Percentiles rank a stretch among this genome's conserved stretches.
phyloP scores from a whole-genome alignment of 75 land plant species.

The Pseudotsuga menziesii region DNA sequence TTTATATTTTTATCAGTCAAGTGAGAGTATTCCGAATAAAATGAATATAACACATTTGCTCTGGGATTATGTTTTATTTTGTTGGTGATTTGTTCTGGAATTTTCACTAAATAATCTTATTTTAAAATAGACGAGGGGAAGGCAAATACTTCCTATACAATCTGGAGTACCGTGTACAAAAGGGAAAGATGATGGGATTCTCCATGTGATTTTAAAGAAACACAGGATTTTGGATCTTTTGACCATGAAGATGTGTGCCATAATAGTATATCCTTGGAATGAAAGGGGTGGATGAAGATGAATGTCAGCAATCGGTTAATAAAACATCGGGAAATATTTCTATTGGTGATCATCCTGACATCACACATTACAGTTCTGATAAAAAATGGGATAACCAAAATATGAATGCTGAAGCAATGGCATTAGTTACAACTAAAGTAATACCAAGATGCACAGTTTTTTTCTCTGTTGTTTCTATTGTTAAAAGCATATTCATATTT shows the following conservation, averaged over 20 bases:
- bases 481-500: neutral
- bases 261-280: neutral
- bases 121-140: conserved; percentile 8
- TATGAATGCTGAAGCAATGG: conserved; percentile 4
- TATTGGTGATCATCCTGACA: conserved; percentile 15
- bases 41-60: no score
- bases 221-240: neutral
- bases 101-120: conserved; percentile 7
- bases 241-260: neutral
- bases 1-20: no score
- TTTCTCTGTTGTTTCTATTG: neutral
- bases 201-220: neutral
- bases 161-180: conserved; percentile 3
- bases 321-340: conserved; percentile 19
- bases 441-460: neutral
- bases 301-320: conserved; percentile 19
- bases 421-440: conserved; percentile 37
- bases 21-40: no score
- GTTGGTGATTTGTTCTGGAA: neutral
- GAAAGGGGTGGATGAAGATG: conserved; percentile 5
- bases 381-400: conserved; percentile 8
- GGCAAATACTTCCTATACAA: conserved; percentile 2
- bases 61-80: no score
- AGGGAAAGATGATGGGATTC: neutral
- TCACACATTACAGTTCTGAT: conserved; percentile 4